Conservation (phyloP, 2,329 filamentous ascomycete genomes). For the Nannizziopsis arthrosporioides region DNA sequence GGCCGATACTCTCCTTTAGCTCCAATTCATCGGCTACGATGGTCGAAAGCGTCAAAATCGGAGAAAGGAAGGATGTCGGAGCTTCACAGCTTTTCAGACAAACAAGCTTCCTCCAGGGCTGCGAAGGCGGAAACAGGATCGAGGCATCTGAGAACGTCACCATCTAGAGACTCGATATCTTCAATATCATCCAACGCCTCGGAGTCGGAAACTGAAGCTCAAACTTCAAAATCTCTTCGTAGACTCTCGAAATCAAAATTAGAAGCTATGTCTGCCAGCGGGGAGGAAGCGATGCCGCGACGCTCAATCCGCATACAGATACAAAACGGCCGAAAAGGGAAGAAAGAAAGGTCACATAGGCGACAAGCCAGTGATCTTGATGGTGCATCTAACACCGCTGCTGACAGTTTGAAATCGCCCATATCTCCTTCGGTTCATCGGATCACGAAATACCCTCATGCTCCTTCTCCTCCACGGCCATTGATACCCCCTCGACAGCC, state of each 20-base stretch:
- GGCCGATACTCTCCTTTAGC: conserved; percentile 48
- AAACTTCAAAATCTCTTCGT: neutral
- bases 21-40: conserved; percentile 9
- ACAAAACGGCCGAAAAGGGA: conserved; percentile 63
- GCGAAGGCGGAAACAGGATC: conserved; percentile 19
- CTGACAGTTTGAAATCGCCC: conserved; percentile 81
- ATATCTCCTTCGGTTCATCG: conserved; percentile 62
- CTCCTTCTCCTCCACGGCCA: conserved; percentile 76
- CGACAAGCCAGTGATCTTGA: conserved; percentile 25
- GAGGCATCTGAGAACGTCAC: conserved; percentile 23
- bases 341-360: conserved; percentile 49
- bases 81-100: conserved; percentile 15
- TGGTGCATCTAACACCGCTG: conserved; percentile 40
- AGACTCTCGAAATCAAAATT: conserved; percentile 20
- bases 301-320: conserved; percentile 86
- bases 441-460: conserved; percentile 81
- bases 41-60: conserved; percentile 16
- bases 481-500: conserved; percentile 80
- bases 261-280: conserved; percentile 15
- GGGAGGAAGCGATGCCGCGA: conserved; percentile 57
- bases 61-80: conserved; percentile 10
- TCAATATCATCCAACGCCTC: conserved; percentile 42
- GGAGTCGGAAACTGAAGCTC: conserved; percentile 43
- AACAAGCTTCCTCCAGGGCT: conserved; percentile 18
- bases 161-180: conserved; percentile 26